Evolutionary conservation across 2,329 filamentous ascomycete species (phyloP).

Genomic region (Claviceps sp.): DNA sequence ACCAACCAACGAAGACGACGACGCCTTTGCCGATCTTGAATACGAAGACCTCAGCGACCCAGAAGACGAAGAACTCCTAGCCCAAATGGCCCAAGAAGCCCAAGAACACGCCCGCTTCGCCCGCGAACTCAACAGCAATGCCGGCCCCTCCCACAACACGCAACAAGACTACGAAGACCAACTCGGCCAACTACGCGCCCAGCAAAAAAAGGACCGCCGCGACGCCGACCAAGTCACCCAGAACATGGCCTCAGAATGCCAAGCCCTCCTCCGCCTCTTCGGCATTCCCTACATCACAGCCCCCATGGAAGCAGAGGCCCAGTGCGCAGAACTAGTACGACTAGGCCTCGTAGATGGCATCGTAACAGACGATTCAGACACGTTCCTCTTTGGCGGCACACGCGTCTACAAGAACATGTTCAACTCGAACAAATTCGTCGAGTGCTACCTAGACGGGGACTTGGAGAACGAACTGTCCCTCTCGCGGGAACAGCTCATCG

Average conservation of each 20-base stretch:
- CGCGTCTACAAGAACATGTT: conserved; percentile 99
- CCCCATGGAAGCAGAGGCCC: conserved; percentile 97
- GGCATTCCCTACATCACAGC: conserved; percentile 94
- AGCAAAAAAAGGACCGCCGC: conserved; percentile 90
- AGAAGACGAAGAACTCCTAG: conserved; percentile 81
- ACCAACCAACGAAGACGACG: conserved; percentile 20
- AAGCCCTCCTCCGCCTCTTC: conserved; percentile 78
- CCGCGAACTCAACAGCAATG: conserved; percentile 69
- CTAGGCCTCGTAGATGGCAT: conserved; percentile 91
- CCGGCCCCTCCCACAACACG: conserved; percentile 48
- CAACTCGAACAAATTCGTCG: conserved; percentile 93
- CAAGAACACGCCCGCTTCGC: conserved; percentile 92
- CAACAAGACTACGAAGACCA: conserved; percentile 78
- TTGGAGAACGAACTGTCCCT: conserved; percentile 83
- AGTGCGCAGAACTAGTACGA: conserved; percentile 81
- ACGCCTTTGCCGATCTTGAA: conserved; percentile 44
- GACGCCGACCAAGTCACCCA: conserved; percentile 96
- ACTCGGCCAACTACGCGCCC: conserved; percentile 71
- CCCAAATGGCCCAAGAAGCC: conserved; percentile 75
- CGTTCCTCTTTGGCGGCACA: conserved; percentile 91
- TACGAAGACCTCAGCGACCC: conserved; percentile 70
- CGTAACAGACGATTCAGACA: conserved; percentile 94
- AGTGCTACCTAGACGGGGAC: conserved; percentile 79
- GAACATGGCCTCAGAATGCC: conserved; percentile 91
- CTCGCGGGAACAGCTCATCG: conserved; percentile 74